Evolutionary conservation across 164 flowering plant species (phyloP), one percentile per base, ranked within the genome.

Genomic region (Pachysandra terminalis): DNA sequence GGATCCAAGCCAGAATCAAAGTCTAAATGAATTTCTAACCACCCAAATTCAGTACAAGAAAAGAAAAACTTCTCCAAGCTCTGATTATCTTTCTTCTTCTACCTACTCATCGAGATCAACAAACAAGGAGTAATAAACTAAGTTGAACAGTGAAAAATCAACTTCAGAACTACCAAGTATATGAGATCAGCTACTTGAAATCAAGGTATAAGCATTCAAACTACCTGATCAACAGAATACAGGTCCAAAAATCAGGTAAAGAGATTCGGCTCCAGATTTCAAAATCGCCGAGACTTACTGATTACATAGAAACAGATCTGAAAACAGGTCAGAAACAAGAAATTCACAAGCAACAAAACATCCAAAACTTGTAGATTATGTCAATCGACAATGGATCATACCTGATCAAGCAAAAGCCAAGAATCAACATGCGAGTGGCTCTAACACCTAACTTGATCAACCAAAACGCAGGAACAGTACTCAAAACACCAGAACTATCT

Each of bases 321-420:
- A 57, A 57, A 22, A 53, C 22, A 56, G 14, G 45, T 21, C 70
- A 32, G 56, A 64, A 13, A 8, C 14, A 45, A 73, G 26, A 5
- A 41, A 23, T 19, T 24, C 19, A 32, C 10, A 25, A 32, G 59
- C 40, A 56, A 27, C 45, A 16, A 26, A 56, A 59, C 56, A 55
- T 78, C 83, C 82, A 78, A 79, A 61, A 61, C 12, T 35, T 35
- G 19, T 10, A 32, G 23, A 22, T 22, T n/a, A 32, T 56, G 48
- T 56, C 23, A 56, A 70, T 45, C 61, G 56, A 21, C 41, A 41
- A 4, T 59, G 32, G 45, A 70, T 45, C 64, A 48, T 19, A 49
- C 28, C 53, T 59, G 23, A 48, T 41, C 55, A 68, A 4, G 40
- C 9, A 56, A 59, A 37, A 15, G 12, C 81, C 82, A 79, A n/a